These are phyloP conservation scores for Calocybe cyanea DNA, from an alignment of 768 basidiomycete genomes.

Conservation along the genomic window DNA sequence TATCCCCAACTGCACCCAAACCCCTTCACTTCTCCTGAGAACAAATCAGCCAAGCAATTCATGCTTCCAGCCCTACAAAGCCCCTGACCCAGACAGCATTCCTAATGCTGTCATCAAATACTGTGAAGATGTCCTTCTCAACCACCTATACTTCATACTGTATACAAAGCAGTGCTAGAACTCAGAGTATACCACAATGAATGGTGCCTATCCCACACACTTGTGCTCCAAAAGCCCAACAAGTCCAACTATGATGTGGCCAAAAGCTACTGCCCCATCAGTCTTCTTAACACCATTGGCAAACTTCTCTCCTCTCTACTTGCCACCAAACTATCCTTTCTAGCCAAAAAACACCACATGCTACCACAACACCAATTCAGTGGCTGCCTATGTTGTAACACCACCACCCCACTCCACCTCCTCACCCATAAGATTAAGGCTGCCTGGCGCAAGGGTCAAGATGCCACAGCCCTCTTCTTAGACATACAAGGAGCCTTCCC, in stretches of 20 bases:
- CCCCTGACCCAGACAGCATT: conserved; percentile 18
- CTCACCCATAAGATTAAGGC: conserved; percentile 27
- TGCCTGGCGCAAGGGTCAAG: conserved; percentile 31
- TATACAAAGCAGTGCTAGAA: conserved; percentile 23
- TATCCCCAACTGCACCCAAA: conserved; percentile 10
- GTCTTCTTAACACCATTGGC: conserved; percentile 25
- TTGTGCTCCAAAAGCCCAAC: conserved; percentile 32
- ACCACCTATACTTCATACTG: conserved; percentile 16
- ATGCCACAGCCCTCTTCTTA: conserved; percentile 33
- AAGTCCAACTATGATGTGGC: too few species aligned
- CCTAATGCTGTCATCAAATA: conserved; percentile 20
- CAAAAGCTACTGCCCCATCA: conserved; percentile 32
- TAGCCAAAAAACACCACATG: conserved; percentile 25
- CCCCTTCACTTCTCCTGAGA: not conserved
- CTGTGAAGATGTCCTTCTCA: conserved; percentile 7
- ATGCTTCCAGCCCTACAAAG: conserved; percentile 24
- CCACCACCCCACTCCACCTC: too few species aligned
- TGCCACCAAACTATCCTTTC: conserved; percentile 19
- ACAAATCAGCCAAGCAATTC: conserved; percentile 10
- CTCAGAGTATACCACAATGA: too few species aligned
- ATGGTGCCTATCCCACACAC: conserved; percentile 25
- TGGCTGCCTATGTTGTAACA: too few species aligned
- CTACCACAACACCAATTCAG: too few species aligned
- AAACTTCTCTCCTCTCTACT: conserved; percentile 26
- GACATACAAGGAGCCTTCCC: conserved; percentile 43